Evolutionary conservation across 257 asterid species (phyloP).

Genomic region (Mitragyna speciosa): DNA sequence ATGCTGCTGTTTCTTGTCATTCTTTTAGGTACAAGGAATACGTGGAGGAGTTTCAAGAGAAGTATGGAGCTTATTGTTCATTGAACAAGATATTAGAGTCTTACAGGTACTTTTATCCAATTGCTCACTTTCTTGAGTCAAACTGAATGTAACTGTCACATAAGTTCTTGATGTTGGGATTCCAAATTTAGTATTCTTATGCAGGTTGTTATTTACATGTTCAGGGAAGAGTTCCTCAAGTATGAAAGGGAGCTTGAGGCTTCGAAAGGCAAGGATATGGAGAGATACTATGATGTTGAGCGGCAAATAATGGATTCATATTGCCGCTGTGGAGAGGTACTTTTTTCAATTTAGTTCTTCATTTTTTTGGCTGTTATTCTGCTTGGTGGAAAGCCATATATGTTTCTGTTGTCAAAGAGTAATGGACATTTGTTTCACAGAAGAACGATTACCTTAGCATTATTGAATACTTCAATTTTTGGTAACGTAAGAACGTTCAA

Average conservation of each 20-base stretch:
- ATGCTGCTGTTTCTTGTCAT: conserved; percentile 9
- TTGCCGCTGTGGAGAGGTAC: conserved; percentile 77
- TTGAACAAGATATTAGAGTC: conserved; percentile 66
- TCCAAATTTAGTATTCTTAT: conserved; percentile 32
- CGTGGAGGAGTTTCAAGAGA: conserved; percentile 86
- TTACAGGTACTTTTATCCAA: conserved; percentile 56
- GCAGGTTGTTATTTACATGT: conserved; percentile 12
- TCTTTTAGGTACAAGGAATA: conserved; percentile 68
- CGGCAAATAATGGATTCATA: conserved; percentile 67
- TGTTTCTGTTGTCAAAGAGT: background rate
- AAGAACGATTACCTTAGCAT: background rate
- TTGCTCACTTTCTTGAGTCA: conserved; percentile 13
- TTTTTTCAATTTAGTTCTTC: conserved; percentile 18
- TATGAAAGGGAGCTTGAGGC: conserved; percentile 70
- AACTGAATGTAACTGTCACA: conserved; percentile 8
- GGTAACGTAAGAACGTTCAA: background rate
- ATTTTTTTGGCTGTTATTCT: background rate
- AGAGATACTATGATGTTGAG: conserved; percentile 53
- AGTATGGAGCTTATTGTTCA: conserved; percentile 65
- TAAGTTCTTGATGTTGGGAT: conserved; percentile 10
- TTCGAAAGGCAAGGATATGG: conserved; percentile 59
- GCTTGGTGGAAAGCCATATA: background rate
- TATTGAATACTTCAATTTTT: background rate
- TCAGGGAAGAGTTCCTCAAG: conserved; percentile 68
- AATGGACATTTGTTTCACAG: background rate